These are phyloP conservation scores for Tolypocladium ophioglossoides DNA, from an alignment of 2,329 filamentous ascomycete genomes.

Conservation along the genomic window DNA sequence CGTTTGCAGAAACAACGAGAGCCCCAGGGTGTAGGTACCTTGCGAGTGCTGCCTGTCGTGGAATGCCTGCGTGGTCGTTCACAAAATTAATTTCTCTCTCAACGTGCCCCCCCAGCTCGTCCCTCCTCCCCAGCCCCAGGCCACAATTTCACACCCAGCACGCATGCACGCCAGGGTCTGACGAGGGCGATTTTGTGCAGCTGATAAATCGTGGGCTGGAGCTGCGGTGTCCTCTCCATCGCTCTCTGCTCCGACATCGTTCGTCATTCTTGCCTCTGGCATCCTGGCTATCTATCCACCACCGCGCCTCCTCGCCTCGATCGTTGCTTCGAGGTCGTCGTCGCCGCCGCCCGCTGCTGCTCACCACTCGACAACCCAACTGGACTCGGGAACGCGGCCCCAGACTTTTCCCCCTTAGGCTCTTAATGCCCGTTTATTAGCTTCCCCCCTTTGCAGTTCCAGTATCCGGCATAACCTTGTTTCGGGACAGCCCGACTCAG, in stretches of 20 bases:
- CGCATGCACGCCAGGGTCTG: not conserved
- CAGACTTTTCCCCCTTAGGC: slow-evolving; percentile 5
- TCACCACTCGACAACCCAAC: not conserved
- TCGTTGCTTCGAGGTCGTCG: not conserved
- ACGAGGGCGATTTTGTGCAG: slow-evolving; percentile 7
- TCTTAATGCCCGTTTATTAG: slow-evolving; percentile 21
- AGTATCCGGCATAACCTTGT: slow-evolving; percentile 30
- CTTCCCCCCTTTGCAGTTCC: slow-evolving; percentile 7
- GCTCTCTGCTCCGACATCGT: not conserved
- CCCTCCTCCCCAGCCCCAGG: not conserved
- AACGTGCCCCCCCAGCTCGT: not conserved
- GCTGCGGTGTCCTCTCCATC: not conserved
- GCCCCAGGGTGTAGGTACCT: not conserved
- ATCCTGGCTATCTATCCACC: not conserved
- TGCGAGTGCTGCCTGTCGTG: not conserved
- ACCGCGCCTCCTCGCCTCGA: not conserved
- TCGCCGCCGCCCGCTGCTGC: not conserved
- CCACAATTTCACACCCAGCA: not conserved
- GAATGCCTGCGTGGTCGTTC: not conserved
- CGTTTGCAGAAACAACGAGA: not conserved
- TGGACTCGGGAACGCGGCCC: not conserved
- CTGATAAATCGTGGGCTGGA: slow-evolving; percentile 19
- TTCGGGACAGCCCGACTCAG: slow-evolving; percentile 21
- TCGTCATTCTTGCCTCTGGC: not conserved
- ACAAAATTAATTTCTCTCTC: not conserved